Conservation (phyloP, 2,329 filamentous ascomycete genomes). For the Drechslerella coelobrocha region DNA sequence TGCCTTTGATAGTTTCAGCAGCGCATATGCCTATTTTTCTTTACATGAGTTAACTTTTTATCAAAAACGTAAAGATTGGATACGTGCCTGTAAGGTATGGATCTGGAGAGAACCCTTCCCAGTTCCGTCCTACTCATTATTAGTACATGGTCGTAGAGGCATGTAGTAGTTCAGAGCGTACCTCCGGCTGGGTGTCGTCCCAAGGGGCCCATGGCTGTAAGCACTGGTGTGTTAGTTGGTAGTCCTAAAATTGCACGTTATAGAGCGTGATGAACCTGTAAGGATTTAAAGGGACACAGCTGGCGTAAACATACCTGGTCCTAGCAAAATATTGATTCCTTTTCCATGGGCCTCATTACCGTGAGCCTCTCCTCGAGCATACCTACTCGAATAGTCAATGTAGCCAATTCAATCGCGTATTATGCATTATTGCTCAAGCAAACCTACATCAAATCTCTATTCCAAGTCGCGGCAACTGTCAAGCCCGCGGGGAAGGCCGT, state of each 20-base stretch:
- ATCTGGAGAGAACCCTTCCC: slow-evolving; percentile 33
- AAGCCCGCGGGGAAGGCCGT: slow-evolving; percentile 87
- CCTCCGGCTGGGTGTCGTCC: slow-evolving; percentile 22
- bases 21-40: slow-evolving; percentile 22
- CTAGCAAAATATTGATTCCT: slow-evolving; percentile 78
- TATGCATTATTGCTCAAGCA: not conserved
- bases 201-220: slow-evolving; percentile 12
- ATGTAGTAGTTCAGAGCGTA: not conserved
- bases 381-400: slow-evolving; percentile 8
- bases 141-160: not conserved
- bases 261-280: not conserved
- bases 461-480: slow-evolving; percentile 86
- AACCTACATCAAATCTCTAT: slow-evolving; percentile 75
- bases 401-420: not conserved
- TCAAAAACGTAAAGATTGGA: not conserved
- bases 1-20: slow-evolving; percentile 29
- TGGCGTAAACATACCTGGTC: slow-evolving; percentile 62
- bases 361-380: slow-evolving; percentile 23
- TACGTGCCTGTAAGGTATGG: slow-evolving; percentile 17
- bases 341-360: slow-evolving; percentile 70
- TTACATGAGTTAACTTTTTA: not conserved
- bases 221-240: too few relatives aligned
- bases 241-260: not conserved
- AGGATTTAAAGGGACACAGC: not conserved
- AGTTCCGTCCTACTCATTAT: slow-evolving; percentile 20